These are phyloP conservation scores for Schoenoplectus triqueter DNA, from an alignment of 202 grass and related monocot genomes.

Conservation along the genomic window DNA sequence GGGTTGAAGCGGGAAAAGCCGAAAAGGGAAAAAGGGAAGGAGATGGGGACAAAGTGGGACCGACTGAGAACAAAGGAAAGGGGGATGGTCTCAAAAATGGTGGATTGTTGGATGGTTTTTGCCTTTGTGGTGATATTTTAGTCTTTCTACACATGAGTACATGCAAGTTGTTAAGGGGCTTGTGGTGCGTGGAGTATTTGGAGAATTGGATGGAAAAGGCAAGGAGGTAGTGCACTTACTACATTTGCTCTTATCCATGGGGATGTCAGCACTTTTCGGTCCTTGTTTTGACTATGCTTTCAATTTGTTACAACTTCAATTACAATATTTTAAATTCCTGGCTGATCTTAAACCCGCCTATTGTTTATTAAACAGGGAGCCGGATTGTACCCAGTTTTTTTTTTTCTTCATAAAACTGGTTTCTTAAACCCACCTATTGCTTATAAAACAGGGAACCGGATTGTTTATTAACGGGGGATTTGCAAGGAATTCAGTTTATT, in stretches of 20 bases:
- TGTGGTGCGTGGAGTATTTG: not conserved
- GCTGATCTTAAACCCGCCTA: not conserved
- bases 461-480: no score
- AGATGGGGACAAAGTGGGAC: not conserved
- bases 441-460: no score
- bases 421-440: no score
- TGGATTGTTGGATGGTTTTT: slow-evolving; percentile 15
- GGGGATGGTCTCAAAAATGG: not conserved
- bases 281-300: no score
- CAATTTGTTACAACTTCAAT: no score
- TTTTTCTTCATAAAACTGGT: no score
- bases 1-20: not conserved
- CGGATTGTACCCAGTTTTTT: no score
- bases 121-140: not conserved
- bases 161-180: not conserved
- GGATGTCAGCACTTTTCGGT: no score
- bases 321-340: not conserved
- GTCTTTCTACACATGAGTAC: not conserved
- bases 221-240: not conserved
- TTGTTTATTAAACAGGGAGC: not conserved
- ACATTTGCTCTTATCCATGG: not conserved
- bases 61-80: not conserved
- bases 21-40: not conserved
- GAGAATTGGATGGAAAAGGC: not conserved
- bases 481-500: no score